These are phyloP conservation scores for Melanogaster broomeanus DNA, from an alignment of 768 basidiomycete species.

Conservation along the genomic window DNA sequence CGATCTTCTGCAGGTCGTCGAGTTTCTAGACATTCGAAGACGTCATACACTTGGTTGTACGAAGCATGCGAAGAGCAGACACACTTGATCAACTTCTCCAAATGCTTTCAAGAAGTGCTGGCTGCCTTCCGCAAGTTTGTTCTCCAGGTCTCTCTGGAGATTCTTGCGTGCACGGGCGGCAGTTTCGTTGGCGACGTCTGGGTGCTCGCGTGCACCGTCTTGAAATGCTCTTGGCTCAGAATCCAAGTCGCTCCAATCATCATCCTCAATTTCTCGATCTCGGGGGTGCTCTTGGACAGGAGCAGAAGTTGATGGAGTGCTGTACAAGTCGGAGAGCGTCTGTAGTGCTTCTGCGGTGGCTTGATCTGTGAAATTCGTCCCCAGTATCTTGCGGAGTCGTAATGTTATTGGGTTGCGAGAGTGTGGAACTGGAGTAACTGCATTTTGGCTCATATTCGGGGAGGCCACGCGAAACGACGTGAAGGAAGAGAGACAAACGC, in stretches of 20 bases:
- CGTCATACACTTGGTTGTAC: neutral
- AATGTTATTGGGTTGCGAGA: conserved; percentile 76
- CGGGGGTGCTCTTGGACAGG: conserved; percentile 3
- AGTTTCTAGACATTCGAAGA: conserved; percentile 62
- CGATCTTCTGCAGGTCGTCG: conserved; percentile 72
- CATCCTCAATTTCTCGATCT: conserved; percentile 22
- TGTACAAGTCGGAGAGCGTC: conserved; percentile 83
- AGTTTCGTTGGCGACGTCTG: conserved; percentile 54
- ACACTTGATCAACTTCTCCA: conserved; percentile 86
- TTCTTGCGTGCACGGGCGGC: conserved; percentile 77
- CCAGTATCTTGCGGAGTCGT: conserved; percentile 88
- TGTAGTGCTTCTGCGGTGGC: conserved; percentile 78
- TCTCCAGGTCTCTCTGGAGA: conserved; percentile 83
- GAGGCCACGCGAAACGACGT: conserved; percentile 14
- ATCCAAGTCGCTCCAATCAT: conserved; percentile 30
- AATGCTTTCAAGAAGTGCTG: conserved; percentile 82
- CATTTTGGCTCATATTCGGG: conserved; percentile 12
- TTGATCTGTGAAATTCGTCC: conserved; percentile 76
- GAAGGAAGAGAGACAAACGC: neutral
- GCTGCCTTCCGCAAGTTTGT: conserved; percentile 79
- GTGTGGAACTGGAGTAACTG: neutral
- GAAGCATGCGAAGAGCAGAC: conserved; percentile 25
- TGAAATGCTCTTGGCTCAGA: conserved; percentile 8
- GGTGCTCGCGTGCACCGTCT: conserved; percentile 10
- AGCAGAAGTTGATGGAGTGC: conserved; percentile 22